These are phyloP conservation scores for Hypoxylon sp. DNA, from an alignment of 2,329 filamentous ascomycete genomes.

Conservation along the genomic window DNA sequence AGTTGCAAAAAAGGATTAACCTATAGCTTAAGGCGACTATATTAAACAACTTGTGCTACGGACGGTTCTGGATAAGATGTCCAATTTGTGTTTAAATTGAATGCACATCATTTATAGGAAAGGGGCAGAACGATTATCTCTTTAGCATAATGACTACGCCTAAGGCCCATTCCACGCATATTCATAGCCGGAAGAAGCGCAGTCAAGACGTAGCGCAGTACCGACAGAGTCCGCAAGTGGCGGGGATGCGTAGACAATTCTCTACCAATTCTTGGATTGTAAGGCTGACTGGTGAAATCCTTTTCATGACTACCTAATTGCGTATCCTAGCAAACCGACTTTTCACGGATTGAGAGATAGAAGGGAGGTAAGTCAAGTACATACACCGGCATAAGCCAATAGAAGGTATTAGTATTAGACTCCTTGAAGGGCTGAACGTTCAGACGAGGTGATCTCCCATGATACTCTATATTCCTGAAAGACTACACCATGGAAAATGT, in stretches of 20 bases:
- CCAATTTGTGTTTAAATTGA: not conserved
- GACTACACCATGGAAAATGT: not conserved
- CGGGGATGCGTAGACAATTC: no score
- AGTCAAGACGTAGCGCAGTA: not conserved
- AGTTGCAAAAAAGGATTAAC: not conserved
- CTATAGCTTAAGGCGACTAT: not conserved
- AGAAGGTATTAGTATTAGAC: not conserved
- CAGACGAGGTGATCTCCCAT: not conserved
- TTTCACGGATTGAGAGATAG: not conserved
- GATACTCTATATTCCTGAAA: not conserved
- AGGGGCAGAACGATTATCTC: not conserved
- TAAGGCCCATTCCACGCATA: not conserved
- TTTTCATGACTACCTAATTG: not conserved
- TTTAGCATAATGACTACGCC: not conserved
- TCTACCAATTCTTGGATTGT: no score
- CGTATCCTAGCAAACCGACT: not conserved
- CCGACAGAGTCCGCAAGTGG: no score
- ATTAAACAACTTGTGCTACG: not conserved
- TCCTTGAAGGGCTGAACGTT: not conserved
- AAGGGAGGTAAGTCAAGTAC: not conserved
- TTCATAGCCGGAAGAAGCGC: not conserved
- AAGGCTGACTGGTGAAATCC: no score
- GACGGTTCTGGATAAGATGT: not conserved
- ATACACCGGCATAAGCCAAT: not conserved
- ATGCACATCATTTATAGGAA: not conserved